A percentile compares a stretch with the other conserved stretches of the same genome.
These are phyloP conservation scores for Andrographis paniculata DNA, from an alignment of 305 asterid genomes.

Conservation along the genomic window DNA sequence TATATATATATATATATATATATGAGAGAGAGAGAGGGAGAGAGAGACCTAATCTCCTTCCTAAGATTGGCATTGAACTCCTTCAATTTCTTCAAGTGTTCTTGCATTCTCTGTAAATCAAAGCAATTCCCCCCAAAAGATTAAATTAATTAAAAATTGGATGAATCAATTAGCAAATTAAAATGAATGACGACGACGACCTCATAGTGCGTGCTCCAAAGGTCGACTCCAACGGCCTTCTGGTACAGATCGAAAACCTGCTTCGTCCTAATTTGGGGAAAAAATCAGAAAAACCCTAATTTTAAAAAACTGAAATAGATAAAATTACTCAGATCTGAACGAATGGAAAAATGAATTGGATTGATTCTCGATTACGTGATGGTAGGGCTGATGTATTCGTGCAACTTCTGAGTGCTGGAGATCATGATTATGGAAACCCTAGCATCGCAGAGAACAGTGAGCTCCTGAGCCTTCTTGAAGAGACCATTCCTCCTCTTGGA, in stretches of 20 bases:
- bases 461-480: slow-evolving; percentile 68
- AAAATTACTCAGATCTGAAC: no score
- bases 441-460: slow-evolving; percentile 61
- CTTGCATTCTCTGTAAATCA: slow-evolving; percentile 59
- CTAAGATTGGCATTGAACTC: slow-evolving; percentile 47
- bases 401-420: slow-evolving; percentile 51
- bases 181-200: slow-evolving; percentile 12
- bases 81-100: slow-evolving; percentile 47
- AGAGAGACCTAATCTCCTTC: slow-evolving; percentile 40
- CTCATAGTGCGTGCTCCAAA: slow-evolving; percentile 70
- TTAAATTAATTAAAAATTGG: neutral
- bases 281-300: neutral
- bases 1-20: no score
- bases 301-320: neutral
- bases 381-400: slow-evolving; percentile 57
- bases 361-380: slow-evolving; percentile 26
- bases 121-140: neutral
- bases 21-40: no score
- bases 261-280: slow-evolving; percentile 34
- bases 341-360: neutral
- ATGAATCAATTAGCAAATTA: neutral
- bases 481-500: no score
- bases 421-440: slow-evolving; percentile 59
- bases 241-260: slow-evolving; percentile 68
- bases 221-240: slow-evolving; percentile 49